A percentile compares a stretch with the other conserved stretches of the same genome.
Evolutionary conservation across 2,329 filamentous ascomycete genomes (phyloP).

Genomic region (Sporothrix phasma): DNA sequence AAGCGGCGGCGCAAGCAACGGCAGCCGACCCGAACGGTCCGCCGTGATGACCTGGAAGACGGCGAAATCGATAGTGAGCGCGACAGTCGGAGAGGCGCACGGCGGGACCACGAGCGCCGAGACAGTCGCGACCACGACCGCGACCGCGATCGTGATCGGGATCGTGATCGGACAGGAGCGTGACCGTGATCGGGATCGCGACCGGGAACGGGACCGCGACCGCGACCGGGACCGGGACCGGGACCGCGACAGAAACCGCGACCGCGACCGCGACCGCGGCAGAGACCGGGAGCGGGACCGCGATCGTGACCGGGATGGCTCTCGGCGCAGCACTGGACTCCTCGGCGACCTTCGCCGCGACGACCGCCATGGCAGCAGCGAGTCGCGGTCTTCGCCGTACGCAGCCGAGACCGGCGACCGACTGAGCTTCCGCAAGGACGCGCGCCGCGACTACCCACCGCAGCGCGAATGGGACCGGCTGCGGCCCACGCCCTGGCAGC

Average conservation of each 20-base stretch:
- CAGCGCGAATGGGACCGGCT: constrained; percentile 19
- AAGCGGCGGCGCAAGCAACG: constrained; percentile 14
- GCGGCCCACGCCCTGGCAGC: constrained; percentile 20
- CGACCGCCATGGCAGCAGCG: constrained; percentile 2
- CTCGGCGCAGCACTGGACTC: constrained; percentile 23
- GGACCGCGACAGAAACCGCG: constrained; percentile 11
- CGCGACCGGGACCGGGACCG: constrained; percentile 11
- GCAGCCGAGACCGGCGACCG: constrained; percentile 19
- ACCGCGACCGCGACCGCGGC: constrained; percentile 10
- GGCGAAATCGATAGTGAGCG: constrained; percentile 31
- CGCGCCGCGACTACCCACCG: constrained; percentile 15
- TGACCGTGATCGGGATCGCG: constrained; percentile 23
- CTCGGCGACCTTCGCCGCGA: constrained; percentile 12
- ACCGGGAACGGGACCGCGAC: constrained; percentile 19
- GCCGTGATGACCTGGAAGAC: constrained; percentile 28
- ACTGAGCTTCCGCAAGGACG: constrained; percentile 21
- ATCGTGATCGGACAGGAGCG: constrained; percentile 7
- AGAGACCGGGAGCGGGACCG: constrained; percentile 21
- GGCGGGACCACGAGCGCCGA: constrained; percentile 21
- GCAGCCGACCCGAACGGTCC: constrained; percentile 17
- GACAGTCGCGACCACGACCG: constrained; percentile 13
- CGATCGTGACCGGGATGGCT: constrained; percentile 28
- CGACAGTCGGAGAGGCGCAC: constrained; percentile 26
- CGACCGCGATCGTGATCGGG: constrained; percentile 7
- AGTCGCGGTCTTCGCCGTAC: not conserved